Conservation (phyloP, 83 land plant species). For the Thuja plicata region DNA sequence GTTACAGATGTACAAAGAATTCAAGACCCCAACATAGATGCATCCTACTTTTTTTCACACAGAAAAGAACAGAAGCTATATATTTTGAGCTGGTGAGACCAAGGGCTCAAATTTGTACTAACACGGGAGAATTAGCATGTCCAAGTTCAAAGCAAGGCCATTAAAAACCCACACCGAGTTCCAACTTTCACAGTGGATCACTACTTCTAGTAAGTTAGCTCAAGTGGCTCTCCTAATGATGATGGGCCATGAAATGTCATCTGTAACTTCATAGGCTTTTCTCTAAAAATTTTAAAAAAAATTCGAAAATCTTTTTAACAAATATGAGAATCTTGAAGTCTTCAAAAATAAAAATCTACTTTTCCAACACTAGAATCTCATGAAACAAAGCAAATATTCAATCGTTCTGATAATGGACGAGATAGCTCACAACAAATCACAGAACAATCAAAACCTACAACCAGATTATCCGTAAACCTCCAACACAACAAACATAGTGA, state of each 20-base stretch:
- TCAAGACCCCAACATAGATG: background rate
- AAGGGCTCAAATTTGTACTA: background rate
- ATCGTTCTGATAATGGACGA: background rate
- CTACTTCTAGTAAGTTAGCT: background rate
- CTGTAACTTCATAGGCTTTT: background rate
- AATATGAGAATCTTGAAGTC: background rate
- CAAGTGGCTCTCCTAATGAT: background rate
- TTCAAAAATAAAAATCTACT: background rate
- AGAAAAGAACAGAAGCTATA: background rate
- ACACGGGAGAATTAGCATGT: background rate
- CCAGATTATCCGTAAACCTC: background rate
- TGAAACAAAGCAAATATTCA: background rate
- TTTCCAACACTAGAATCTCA: background rate
- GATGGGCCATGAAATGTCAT: background rate
- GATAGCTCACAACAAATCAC: background rate
- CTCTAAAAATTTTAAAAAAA: background rate
- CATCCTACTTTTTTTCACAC: background rate
- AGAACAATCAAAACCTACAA: background rate
- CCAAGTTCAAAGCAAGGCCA: background rate
- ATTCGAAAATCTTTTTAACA: background rate
- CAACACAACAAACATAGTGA: slow-evolving; percentile 6
- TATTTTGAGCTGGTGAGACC: background rate
- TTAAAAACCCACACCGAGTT: background rate
- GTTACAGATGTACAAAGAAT: no score
- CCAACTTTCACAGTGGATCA: background rate